These are phyloP conservation scores for Cymbopogon citratus DNA, from an alignment of 176 grass and related monocot genomes.

Conservation along the genomic window DNA sequence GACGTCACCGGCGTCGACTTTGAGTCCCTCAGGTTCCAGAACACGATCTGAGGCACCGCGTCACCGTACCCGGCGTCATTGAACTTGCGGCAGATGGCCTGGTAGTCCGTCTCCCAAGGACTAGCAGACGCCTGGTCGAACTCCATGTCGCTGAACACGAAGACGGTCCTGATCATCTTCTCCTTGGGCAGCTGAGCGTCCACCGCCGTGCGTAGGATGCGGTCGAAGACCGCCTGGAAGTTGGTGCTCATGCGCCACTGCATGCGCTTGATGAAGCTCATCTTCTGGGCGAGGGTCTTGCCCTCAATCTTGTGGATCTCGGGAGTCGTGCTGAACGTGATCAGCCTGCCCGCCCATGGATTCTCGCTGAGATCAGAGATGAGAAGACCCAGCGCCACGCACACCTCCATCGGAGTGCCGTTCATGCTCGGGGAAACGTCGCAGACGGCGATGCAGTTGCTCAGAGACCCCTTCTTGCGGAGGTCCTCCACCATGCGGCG, in stretches of 20 bases:
- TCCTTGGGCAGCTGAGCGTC: slow-evolving; percentile 17
- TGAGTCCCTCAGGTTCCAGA: too few relatives aligned
- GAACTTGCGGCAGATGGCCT: too few relatives aligned
- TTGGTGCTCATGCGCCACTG: slow-evolving; percentile 24
- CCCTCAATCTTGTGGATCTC: slow-evolving; percentile 32
- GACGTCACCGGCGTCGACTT: too few relatives aligned
- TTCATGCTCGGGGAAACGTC: too few relatives aligned
- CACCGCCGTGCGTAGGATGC: slow-evolving; percentile 28
- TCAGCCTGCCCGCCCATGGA: slow-evolving; percentile 37
- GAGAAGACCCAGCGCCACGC: slow-evolving; percentile 36
- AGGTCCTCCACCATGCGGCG: too few relatives aligned
- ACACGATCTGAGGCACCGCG: too few relatives aligned
- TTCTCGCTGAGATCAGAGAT: slow-evolving; percentile 46
- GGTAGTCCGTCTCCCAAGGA: too few relatives aligned
- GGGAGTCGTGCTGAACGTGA: slow-evolving; percentile 8
- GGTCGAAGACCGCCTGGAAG: slow-evolving; percentile 46
- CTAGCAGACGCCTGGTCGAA: slow-evolving; percentile 53
- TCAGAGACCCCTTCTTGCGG: too few relatives aligned
- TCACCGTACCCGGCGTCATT: too few relatives aligned
- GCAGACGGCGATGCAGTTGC: too few relatives aligned
- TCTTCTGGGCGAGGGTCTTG: slow-evolving; percentile 25
- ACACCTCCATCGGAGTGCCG: slow-evolving; percentile 28
- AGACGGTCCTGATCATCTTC: slow-evolving; percentile 42
- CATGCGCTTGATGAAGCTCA: slow-evolving; percentile 18
- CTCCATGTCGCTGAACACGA: slow-evolving; percentile 94